Evolutionary conservation across 257 asterid genomes (phyloP), one percentile per base, ranked within the genome.

Genomic region (Solanum tarijense): DNA sequence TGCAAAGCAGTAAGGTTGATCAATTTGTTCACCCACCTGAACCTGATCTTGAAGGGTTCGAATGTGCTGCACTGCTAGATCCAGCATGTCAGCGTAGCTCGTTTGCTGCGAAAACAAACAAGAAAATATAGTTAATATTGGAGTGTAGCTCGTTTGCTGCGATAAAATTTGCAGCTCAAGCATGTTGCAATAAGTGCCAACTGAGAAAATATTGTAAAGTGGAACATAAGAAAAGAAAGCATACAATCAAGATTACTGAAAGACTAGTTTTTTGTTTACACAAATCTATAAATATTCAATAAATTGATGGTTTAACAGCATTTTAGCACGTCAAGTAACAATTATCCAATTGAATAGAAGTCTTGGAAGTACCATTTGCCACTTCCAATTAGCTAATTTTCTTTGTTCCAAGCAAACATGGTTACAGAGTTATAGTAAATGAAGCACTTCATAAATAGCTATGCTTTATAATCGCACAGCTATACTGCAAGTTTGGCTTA

Each of bases 81-180:
- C 99, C 91, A 96, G 92, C 99, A 96, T 96, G 91, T 96, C 98
- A 4, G 99, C 91, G 6, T 94, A 95, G 97, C 98, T 96, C 36
- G 99, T 96, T 96, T 96, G 99, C 99, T 96, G 98, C 93, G 78
- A 86, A 55, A 48, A 12, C 23, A 39, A 79, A 79, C 21, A 66
- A 66, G 11, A 1, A 62, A 62, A 4, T 62, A 11, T 62, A n/a
- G 31, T 62, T 62, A 62, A n/a, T 9, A 62, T n/a, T n/a, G 32
- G 32, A 5, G 99, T 89, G 12, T 94, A 95, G 97, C 98, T 96
- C 39, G 98, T 96, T 96, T 96, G 97, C 99, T 95, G 97, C 1
- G 14, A 79, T 16, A 27, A 81, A 9, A 16, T 29, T 81, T 81
- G 41, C 68, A 81, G 41, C 27, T 81, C 13, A 81, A 46, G 16